These are phyloP conservation scores for Crithidia sp. DNA, from an alignment of 208 protist genomes.

Conservation along the genomic window DNA sequence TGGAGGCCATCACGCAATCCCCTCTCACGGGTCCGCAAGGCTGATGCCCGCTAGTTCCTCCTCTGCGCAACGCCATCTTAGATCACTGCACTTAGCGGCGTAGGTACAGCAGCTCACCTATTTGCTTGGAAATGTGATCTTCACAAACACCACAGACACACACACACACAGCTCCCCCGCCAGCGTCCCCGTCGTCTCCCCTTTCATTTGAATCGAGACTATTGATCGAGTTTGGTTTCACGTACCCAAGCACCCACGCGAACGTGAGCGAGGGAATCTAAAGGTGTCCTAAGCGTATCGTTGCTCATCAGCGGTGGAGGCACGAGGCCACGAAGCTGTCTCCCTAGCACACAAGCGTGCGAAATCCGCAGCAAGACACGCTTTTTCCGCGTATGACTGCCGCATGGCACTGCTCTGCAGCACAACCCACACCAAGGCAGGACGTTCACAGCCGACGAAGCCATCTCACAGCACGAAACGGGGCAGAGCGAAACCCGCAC, in stretches of 20 bases:
- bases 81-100: slow-evolving; percentile 44
- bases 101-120: slow-evolving; percentile 28
- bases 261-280: slow-evolving; percentile 16
- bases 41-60: too few species aligned
- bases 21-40: background rate
- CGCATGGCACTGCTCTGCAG: too few species aligned
- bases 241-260: background rate
- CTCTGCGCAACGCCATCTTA: slow-evolving; percentile 14
- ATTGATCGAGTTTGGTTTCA: slow-evolving; percentile 33
- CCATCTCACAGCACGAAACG: too few species aligned
- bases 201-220: slow-evolving; percentile 7
- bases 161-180: too few species aligned
- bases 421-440: too few species aligned
- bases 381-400: too few species aligned
- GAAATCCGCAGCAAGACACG: too few species aligned
- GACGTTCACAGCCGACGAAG: too few species aligned
- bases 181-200: too few species aligned
- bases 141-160: background rate
- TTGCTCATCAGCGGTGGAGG: slow-evolving; percentile 17
- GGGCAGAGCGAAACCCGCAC: too few species aligned
- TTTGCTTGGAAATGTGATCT: slow-evolving; percentile 49
- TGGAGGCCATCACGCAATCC: background rate
- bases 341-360: background rate
- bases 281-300: slow-evolving; percentile 37
- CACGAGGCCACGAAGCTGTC: background rate